Base-by-base conservation (phyloP, 164 flowering plant species). In the Piper betle region DNA sequence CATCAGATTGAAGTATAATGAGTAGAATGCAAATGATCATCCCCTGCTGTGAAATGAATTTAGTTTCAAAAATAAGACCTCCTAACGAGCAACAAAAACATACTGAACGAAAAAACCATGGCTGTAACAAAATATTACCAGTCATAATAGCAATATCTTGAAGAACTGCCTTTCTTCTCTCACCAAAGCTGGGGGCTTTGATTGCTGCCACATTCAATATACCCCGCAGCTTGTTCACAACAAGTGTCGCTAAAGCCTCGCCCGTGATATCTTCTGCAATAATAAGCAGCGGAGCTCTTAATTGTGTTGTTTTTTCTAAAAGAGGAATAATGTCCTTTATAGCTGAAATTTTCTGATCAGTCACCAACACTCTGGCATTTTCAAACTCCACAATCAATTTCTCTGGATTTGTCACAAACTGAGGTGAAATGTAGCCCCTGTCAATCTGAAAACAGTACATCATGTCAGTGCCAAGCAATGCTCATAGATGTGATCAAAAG, bases 351-450 rank as follows among this genome's bases (percentile, higher is more conserved):
- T 90, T 90, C 69, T 93, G 97, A 69, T 93, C 99, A 0, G 97
- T 90, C 10, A 93, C 81, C 75, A 93, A 73, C 17, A 93, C 89
- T 63, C 91, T 77, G 3, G 97, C 95, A 78, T 90, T 90, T 73
- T 93, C 97, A 72, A 93, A 90, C 70, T 93, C 97, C 68, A 73
- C 91, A 67, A 83, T 69, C 66, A 83, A 52, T 55, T 93, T 93
- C 80, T 93, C 99, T 10, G 77, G 84, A 66, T 93, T 90, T 62
- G 97, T 93, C 25, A 93, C 93, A 74, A 93, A 93, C 18, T 93
- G 97, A 1, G 99, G 99, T n/a, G 99, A 93, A 65, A 90, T 82
- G 59, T 90, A 93, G 55, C 99, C 99, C 73, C 97, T 79, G 71
- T 93, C 99, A 71, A 93, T 88, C 97, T 93, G 86, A 43, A 61